Conservation (phyloP, 108 stramenopile species). For the Skeletonema costatum region DNA sequence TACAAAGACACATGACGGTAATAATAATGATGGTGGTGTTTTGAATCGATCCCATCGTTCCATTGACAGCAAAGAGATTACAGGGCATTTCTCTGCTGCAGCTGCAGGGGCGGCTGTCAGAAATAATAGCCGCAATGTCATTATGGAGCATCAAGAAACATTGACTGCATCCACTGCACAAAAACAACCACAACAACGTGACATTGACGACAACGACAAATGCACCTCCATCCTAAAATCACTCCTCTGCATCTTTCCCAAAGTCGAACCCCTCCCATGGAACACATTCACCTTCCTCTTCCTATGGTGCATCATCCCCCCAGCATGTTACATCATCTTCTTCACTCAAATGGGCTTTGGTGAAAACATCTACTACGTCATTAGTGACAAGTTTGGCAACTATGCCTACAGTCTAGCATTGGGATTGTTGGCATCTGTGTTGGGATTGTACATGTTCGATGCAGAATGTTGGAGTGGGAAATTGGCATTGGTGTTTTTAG, state of each 20-base stretch:
- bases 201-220: not conserved
- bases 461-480: slow-evolving; percentile 4
- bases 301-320: slow-evolving; percentile 26
- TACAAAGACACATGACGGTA: no score
- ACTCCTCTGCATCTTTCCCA: slow-evolving; percentile 35
- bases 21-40: no score
- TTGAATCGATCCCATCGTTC: no score
- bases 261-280: slow-evolving; percentile 44
- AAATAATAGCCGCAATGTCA: not conserved
- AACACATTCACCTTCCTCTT: slow-evolving; percentile 23
- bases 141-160: not conserved
- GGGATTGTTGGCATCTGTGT: no score
- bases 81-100: no score
- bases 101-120: no score
- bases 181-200: not conserved
- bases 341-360: not conserved
- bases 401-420: no score
- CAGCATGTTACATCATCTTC: slow-evolving; percentile 14
- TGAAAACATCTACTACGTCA: no score
- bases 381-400: no score
- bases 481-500: no score
- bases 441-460: slow-evolving; percentile 49
- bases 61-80: not conserved
- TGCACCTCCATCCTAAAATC: slow-evolving; percentile 1
- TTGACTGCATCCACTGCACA: not conserved